Base-by-base conservation (phyloP, 1,284 basidiomycete genomes). In the Heliocybe sulcata region DNA sequence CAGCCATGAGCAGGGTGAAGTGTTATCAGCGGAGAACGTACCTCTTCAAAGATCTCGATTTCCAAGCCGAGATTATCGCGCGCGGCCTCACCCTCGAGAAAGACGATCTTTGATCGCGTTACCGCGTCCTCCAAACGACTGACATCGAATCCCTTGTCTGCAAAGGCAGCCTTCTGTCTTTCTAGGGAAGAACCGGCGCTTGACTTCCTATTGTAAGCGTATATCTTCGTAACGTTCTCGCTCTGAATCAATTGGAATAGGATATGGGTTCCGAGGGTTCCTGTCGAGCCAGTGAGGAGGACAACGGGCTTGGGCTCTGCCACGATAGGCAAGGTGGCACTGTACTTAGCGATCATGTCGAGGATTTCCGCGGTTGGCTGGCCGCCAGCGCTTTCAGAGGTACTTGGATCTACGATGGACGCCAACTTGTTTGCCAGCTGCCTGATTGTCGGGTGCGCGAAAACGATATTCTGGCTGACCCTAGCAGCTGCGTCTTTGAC, bases 311-410 rank as follows among this genome's bases (percentile, higher is more conserved):
- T 9, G 8, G 8, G 38, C 22, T 52, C 33, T 14, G 4, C 16
- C 16, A 8, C 12, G 6, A 4, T 25, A 8, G 69, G 67, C 54
- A 72, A 70, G 12, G 56, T 53, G 22, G 47, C 35, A 31, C 59
- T 65, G 60, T 72, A 72, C 54, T 69, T 71, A 12, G 66, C 59
- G 16, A 73, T 61, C 57, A 73, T 57, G 20, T 59, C 54, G 60
- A 74, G 64, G 23, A 62, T 66, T 22, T 58, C 51, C 9, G 60
- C 60, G 3, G 57, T 56, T 19, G 42, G 51, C 4, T 35, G 59
- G 49, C 27, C 58, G 47, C 12, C 49, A 9, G 58, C 55, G 14
- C 3, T 10, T 3, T 42, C 38, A 26, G 60, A 55, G 23, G 59
- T 54, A 2, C 54, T 27, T 33, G 57, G 47, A 26, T 58, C 57